These are phyloP conservation scores for Mortierella claussenii DNA, from an alignment of 192 early-diverging fungal species.

Conservation along the genomic window DNA sequence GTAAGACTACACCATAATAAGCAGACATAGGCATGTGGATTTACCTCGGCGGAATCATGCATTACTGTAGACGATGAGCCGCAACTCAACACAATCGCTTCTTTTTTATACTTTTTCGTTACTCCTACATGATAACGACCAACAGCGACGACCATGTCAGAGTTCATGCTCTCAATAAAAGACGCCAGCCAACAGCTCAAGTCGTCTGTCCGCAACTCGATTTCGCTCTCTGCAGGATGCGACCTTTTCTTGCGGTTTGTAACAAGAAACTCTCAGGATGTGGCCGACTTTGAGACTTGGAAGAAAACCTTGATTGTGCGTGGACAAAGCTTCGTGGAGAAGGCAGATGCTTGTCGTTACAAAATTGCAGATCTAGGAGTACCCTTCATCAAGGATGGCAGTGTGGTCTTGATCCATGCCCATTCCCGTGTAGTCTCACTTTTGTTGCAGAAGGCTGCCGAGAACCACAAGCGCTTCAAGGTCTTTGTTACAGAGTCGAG, in stretches of 20 bases:
- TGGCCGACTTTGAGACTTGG: slow-evolving; percentile 79
- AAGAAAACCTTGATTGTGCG: slow-evolving; percentile 74
- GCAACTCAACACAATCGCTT: too few relatives aligned
- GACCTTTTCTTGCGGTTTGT: slow-evolving; percentile 84
- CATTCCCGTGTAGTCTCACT: slow-evolving; percentile 95
- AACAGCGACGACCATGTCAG: slow-evolving; percentile 86
- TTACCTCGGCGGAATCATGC: too few relatives aligned
- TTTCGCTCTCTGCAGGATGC: slow-evolving; percentile 88
- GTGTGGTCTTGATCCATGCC: slow-evolving; percentile 91
- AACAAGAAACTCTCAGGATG: slow-evolving; percentile 67
- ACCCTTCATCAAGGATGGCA: slow-evolving; percentile 82
- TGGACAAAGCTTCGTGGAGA: slow-evolving; percentile 78
- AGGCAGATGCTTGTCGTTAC: slow-evolving; percentile 75
- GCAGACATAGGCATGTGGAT: too few relatives aligned
- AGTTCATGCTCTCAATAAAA: slow-evolving; percentile 85
- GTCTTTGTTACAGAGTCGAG: slow-evolving; percentile 94
- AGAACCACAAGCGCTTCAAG: slow-evolving; percentile 86
- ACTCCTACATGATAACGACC: background rate
- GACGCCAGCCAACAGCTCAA: slow-evolving; percentile 75
- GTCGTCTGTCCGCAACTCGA: slow-evolving; percentile 72
- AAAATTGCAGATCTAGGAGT: slow-evolving; percentile 81
- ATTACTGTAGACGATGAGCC: too few relatives aligned
- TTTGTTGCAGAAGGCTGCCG: slow-evolving; percentile 79
- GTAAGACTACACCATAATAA: too few relatives aligned
- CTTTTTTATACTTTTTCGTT: background rate